Percentiles rank a stretch among this genome's conserved stretches.
Conservation (phyloP, 805 yeast species). For the Candida fluviatilis region DNA sequence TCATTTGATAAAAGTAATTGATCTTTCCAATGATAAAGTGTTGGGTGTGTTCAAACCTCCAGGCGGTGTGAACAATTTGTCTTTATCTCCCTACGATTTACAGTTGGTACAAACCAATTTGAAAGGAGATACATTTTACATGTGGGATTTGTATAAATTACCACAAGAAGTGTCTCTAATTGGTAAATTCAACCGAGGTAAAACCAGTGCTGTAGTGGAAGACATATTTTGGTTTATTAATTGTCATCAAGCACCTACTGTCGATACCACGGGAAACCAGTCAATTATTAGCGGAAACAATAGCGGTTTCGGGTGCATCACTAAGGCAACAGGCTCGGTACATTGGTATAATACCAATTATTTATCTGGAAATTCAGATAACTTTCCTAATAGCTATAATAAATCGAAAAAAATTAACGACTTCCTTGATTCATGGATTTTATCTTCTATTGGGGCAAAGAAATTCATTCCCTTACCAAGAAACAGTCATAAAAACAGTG, state of each 20-base stretch:
- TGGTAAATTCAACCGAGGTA: constrained; percentile 61
- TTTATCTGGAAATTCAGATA: constrained; percentile 24
- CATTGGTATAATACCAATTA: constrained; percentile 57
- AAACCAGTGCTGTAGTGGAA: constrained; percentile 51
- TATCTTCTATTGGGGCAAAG: constrained; percentile 34
- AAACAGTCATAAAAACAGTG: constrained; percentile 8
- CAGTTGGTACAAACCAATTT: constrained; percentile 49
- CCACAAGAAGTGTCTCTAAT: constrained; percentile 48
- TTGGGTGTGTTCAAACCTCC: constrained; percentile 51
- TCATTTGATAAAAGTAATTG: constrained; percentile 43
- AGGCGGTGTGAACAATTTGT: constrained; percentile 56
- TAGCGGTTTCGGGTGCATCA: constrained; percentile 48
- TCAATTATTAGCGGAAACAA: constrained; percentile 21
- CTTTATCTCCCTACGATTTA: constrained; percentile 59
- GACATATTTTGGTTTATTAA: constrained; percentile 51
- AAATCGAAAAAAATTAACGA: constrained; percentile 5
- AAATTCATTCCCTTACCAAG: constrained; percentile 24
- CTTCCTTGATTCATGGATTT: constrained; percentile 42
- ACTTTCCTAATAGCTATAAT: constrained; percentile 24
- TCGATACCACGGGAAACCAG: constrained; percentile 10
- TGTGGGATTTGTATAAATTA: constrained; percentile 59
- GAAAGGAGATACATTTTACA: constrained; percentile 59
- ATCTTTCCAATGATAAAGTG: constrained; percentile 37
- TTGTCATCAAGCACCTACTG: constrained; percentile 18
- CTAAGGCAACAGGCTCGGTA: constrained; percentile 52